Base-by-base conservation (phyloP, 352 stramenopile species). In the Phytophthora chlamydospora region DNA sequence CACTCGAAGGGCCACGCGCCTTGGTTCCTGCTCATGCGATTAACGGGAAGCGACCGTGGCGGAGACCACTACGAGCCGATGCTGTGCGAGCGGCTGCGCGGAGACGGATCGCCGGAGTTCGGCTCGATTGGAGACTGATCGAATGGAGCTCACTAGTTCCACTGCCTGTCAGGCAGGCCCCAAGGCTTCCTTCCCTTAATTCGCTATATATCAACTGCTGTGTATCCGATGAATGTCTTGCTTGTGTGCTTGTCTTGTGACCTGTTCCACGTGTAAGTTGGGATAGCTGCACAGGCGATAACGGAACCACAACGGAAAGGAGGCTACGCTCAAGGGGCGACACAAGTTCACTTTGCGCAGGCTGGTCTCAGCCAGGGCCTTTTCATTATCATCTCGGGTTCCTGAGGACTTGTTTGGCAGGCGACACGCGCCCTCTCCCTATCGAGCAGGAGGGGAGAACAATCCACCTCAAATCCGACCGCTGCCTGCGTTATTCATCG, bases 11-110 rank as follows among this genome's bases (percentile, higher is more conserved):
- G 87, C 33, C 78, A 92, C 38, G 79, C 83, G 16, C 87, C 87
- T 36, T 96, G 87, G 87, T 96, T 96, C 58, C 57, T 96, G 60
- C 68, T 96, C 27, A 96, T 96, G 87, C 85, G 87, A 56, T 75
- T 92, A 61, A 96, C 85, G 2, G 87, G 87, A 12, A 89, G 78
- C 53, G 87, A 96, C 54, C 85, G 87, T 44, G 87, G 87, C 9
- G 87, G 87, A 27, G 87, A 96, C 62, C 87, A 96, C 58, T 96
- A 96, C 72, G 87, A 96, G 61, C 87, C 87, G 13, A 96, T 96
- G 87, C 71, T 92, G 13, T 91, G 81, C 44, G 80, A 91, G 55
- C 85, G 87, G 21, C 78, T 96, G 55, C 85, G 85, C 35, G 85
- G 87, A 16, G 85, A 96, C 45, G 85, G 85, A 39, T 94, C 83